Base-by-base conservation (phyloP, 2,329 filamentous ascomycete genomes). In the Beauveria medogensis region DNA sequence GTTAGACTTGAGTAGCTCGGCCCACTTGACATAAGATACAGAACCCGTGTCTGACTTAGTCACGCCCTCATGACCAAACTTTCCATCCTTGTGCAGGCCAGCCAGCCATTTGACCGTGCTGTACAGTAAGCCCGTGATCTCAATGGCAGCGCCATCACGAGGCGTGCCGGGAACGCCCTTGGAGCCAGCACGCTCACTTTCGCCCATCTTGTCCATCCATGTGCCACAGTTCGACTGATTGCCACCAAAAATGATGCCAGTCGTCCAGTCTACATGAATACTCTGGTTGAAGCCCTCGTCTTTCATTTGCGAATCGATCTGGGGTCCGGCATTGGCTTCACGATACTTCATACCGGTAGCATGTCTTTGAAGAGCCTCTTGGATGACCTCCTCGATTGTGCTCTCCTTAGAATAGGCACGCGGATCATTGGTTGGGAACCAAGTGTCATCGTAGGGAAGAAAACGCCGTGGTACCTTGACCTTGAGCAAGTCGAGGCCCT, bases 201-300 rank as follows among this genome's bases (percentile, higher is more conserved):
- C 94, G n/a, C 94, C 94, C 94, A 99, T 99, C 82, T 99, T 99
- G 80, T 99, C 94, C 92, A 97, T 97, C 94, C 94, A 99, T 1
- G 94, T 99, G 57, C 94, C 94, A 68, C 95, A 99, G 74, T 99
- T 99, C 75, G 78, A 82, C 70, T 97, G 92, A 69, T 91, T 97
- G 40, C 95, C 94, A 60, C 95, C 94, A 69, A 95, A 96, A 62
- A 99, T 87, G 64, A 99, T 83, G 24, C 94, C 95, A 2, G 72
- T 77, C 5, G 86, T 94, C 93, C 93, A 97, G 71, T 99, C 93
- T 12, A 96, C 90, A 63, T 89, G 84, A 67, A 97, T 88, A 63
- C 94, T 87, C 65, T 96, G 91, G 69, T 97, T 86, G 79, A 99
- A 99, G 0, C 94, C 94, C 69, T 92, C 88, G 4, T 90, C 82